Evolutionary conservation across 768 basidiomycete genomes (phyloP).

Genomic region (Dacryopinax primogenitus): DNA sequence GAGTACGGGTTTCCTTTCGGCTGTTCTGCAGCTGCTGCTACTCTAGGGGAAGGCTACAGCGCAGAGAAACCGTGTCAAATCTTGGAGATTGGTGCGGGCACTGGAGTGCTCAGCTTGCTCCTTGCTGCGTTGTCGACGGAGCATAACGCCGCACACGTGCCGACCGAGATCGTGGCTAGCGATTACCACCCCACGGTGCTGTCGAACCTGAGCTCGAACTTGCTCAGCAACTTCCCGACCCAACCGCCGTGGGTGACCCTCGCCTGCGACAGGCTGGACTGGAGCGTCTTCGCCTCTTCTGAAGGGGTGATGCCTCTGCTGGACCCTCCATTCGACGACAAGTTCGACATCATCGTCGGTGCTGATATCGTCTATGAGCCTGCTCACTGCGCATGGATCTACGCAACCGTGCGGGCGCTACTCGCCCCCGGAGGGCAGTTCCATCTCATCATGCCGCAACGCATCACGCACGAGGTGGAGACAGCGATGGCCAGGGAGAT

Average conservation of each 20-base stretch:
- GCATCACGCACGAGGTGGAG: slow-evolving; percentile 42
- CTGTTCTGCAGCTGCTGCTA: slow-evolving; percentile 18
- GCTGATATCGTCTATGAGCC: slow-evolving; percentile 72
- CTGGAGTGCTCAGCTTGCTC: slow-evolving; percentile 67
- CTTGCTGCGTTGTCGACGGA: slow-evolving; percentile 34
- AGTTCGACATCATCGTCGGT: slow-evolving; percentile 60
- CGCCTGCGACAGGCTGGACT: slow-evolving; percentile 44
- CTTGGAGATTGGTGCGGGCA: slow-evolving; percentile 77
- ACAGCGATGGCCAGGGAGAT: slow-evolving; percentile 43
- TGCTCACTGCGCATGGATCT: slow-evolving; percentile 56
- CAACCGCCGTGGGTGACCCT: slow-evolving; percentile 13
- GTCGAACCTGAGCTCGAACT: slow-evolving; percentile 49
- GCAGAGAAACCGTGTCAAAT: slow-evolving; percentile 30
- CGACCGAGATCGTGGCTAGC: slow-evolving; percentile 44
- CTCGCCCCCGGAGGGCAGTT: slow-evolving; percentile 42
- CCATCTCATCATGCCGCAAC: slow-evolving; percentile 59
- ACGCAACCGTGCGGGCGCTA: slow-evolving; percentile 42
- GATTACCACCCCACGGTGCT: slow-evolving; percentile 72
- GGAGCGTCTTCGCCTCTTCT: slow-evolving; percentile 32
- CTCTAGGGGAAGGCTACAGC: slow-evolving; percentile 10
- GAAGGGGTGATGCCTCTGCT: slow-evolving; percentile 29
- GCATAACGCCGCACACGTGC: not conserved
- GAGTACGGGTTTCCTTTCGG: slow-evolving; percentile 25
- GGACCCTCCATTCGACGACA: slow-evolving; percentile 26
- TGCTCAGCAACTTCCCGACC: slow-evolving; percentile 38